A percentile compares a stretch with the other conserved stretches of the same genome.
Conservation (phyloP, 2,329 filamentous ascomycete genomes). For the Curvularia lunata region DNA sequence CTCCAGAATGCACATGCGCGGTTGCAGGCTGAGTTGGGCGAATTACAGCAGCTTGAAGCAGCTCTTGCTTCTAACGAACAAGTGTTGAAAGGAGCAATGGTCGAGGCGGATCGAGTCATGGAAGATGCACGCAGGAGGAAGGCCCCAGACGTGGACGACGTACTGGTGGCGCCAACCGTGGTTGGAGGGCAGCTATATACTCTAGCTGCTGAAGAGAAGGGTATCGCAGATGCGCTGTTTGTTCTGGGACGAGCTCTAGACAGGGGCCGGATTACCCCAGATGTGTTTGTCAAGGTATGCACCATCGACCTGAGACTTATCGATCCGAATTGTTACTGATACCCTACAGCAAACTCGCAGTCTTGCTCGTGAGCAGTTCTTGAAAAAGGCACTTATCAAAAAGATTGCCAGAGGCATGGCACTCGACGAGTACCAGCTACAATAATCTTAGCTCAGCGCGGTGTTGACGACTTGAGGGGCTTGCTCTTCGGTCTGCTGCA, state of each 20-base stretch:
- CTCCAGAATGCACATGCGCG: conserved; percentile 72
- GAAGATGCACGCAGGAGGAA: conserved; percentile 71
- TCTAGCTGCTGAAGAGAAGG: conserved; percentile 85
- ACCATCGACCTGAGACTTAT: not conserved
- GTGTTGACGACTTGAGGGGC: no score
- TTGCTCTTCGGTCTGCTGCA: not conserved
- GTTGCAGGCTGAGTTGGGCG: conserved; percentile 75
- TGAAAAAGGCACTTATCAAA: conserved; percentile 79
- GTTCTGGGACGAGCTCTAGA: conserved; percentile 78
- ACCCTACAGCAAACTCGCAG: conserved; percentile 63
- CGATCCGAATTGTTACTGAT: conserved; percentile 14
- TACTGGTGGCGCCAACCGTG: conserved; percentile 91
- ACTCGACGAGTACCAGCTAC: conserved; percentile 55
- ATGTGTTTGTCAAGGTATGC: conserved; percentile 75
- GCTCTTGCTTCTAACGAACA: conserved; percentile 77
- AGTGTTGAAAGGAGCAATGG: conserved; percentile 77
- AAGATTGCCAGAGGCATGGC: conserved; percentile 83
- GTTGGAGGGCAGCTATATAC: conserved; percentile 93
- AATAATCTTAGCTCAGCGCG: conserved; percentile 15
- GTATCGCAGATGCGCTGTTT: conserved; percentile 85
- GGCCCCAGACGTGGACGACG: conserved; percentile 82
- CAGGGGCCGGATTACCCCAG: conserved; percentile 70
- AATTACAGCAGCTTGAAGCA: conserved; percentile 72
- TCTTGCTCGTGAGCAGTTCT: conserved; percentile 78
- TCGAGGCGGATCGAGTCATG: conserved; percentile 79